A percentile compares a stretch with the other conserved stretches of the same genome.
These are phyloP conservation scores for Onygena corvina DNA, from an alignment of 2,329 filamentous ascomycete genomes.

Conservation along the genomic window DNA sequence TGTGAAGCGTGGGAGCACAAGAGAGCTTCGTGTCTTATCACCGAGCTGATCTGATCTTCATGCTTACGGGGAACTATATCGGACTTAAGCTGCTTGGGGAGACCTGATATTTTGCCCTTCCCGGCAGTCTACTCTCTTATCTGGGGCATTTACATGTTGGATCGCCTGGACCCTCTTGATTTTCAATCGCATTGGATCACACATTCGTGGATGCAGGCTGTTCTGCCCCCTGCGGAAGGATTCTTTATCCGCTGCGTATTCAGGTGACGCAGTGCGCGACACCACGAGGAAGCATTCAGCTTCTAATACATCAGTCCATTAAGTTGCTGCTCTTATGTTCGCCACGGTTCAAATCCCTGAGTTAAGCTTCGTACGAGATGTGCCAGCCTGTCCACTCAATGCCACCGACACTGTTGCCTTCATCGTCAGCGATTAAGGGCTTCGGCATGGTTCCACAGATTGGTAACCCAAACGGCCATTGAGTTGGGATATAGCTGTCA, in stretches of 20 bases:
- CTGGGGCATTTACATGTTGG: not conserved
- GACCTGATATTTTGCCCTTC: not conserved
- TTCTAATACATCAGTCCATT: not conserved
- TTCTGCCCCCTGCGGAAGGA: not conserved
- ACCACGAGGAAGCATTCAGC: no score
- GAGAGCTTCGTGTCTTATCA: not conserved
- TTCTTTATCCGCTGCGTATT: not conserved
- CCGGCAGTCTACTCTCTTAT: not conserved
- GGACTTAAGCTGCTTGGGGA: not conserved
- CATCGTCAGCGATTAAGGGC: no score
- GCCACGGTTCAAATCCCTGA: no score
- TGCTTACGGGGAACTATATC: not conserved
- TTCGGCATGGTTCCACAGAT: no score
- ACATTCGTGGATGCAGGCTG: not conserved
- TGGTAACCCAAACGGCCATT: no score
- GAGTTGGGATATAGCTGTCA: not conserved
- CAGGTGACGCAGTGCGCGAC: no score
- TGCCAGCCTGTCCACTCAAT: no score
- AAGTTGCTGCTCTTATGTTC: not conserved
- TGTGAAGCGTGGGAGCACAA: not conserved
- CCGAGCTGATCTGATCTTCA: not conserved
- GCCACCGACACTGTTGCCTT: no score
- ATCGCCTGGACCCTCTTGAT: not conserved
- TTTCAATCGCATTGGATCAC: not conserved
- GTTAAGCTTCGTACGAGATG: no score